These are phyloP conservation scores for Isochrysis galbana DNA, from an alignment of 78 protist genomes.

Conservation along the genomic window DNA sequence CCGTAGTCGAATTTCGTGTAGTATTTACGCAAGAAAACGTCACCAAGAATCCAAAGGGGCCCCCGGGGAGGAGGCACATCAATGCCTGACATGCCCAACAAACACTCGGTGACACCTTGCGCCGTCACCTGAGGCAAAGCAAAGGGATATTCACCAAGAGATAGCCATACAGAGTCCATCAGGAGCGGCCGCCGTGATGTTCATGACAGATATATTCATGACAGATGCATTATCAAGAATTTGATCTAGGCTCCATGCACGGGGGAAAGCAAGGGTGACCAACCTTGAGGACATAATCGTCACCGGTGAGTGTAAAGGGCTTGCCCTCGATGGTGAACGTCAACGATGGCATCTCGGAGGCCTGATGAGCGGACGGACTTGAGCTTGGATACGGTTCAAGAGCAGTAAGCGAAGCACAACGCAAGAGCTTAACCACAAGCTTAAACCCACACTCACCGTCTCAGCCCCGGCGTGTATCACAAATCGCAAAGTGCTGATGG, in stretches of 20 bases:
- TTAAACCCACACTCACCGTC: no score
- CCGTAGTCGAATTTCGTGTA: constrained; percentile 87
- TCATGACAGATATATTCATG: constrained; percentile 1
- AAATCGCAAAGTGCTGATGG: no score
- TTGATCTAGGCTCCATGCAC: no score
- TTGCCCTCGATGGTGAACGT: constrained; percentile 73
- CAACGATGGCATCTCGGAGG: constrained; percentile 78
- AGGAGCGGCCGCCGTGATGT: no score
- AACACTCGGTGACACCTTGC: constrained; percentile 77
- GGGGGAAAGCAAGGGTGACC: no score
- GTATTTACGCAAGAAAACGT: constrained; percentile 89
- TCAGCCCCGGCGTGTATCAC: no score
- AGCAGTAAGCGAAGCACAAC: no score
- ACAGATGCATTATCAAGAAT: no score
- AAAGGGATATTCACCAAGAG: no score
- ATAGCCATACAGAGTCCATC: no score
- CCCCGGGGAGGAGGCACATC: constrained; percentile 63
- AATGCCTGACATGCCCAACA: constrained; percentile 89
- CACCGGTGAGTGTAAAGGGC: constrained; percentile 64
- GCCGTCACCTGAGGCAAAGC: constrained; percentile 76
- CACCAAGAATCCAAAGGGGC: constrained; percentile 92
- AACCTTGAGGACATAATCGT: constrained; percentile 87
- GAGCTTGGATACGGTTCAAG: no score
- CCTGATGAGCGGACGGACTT: constrained; percentile 8
- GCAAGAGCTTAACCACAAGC: no score